Evolutionary conservation across 805 yeast species (phyloP), one percentile per base, ranked within the genome.

Genomic region (Saturnispora serradocipensis): DNA sequence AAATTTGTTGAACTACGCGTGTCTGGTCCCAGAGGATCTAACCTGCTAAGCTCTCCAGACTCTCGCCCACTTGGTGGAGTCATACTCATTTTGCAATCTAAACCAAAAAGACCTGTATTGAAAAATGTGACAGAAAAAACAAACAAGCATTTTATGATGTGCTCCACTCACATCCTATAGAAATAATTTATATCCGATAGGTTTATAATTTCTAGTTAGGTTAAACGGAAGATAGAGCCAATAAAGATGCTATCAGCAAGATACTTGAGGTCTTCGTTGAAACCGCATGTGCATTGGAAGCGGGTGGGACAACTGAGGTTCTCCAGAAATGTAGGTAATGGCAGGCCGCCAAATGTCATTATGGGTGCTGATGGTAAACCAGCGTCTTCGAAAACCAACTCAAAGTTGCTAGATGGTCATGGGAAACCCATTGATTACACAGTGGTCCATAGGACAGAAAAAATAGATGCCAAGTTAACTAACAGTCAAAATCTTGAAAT

Each of bases 401-500:
- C 36, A 4, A 49, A 35, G n/a, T 28, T 47, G 10, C 15, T 40
- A 7, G 30, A 46, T 45, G 25, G 43, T 30, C 36, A 48, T n/a
- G 10, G 30, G 25, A 38, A 45, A 38, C 45, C 48, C 34, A 34
- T 46, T 40, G 38, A 45, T 24, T 49, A 45, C 42, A 24, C 30
- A 25, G 36, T 38, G 4, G 39, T 49, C 25, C 28, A 46, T 24
- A 42, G 51, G 22, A 36, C 46, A 3, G 53, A 53, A 27, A 38
- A 42, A 18, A 10, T 51, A 22, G 28, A 46, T 30, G 39, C 42
- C 11, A 42, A 46, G 2, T 28, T 52, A 30, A 20, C 47, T 2
- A 48, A 50, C 11, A 45, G 52, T 11, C 46, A 51, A 42, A 51
- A 57, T 22, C 52, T 67, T 43, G 38, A 60, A 5, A 52, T 59